Percentiles rank a stretch among this genome's conserved stretches.
These are phyloP conservation scores for Candida michaelii DNA, from an alignment of 805 yeast species.

Conservation along the genomic window DNA sequence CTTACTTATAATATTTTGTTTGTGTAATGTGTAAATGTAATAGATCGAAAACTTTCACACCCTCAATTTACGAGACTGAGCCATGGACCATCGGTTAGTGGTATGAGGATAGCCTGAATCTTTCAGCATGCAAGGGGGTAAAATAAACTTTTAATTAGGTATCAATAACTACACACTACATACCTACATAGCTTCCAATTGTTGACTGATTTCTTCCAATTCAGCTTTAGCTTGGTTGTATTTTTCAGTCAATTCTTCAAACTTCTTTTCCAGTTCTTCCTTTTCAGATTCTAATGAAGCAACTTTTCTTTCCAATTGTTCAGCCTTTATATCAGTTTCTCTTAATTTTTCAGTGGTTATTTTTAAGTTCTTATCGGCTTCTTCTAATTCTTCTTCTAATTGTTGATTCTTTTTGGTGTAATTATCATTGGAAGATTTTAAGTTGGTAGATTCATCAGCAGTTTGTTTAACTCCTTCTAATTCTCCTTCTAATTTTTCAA, in stretches of 20 bases:
- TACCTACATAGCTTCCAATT: conserved; percentile 71
- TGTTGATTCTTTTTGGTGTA: conserved; percentile 85
- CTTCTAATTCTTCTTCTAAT: conserved; percentile 89
- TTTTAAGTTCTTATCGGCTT: conserved; percentile 84
- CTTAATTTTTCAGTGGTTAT: conserved; percentile 92
- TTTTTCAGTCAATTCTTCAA: conserved; percentile 81
- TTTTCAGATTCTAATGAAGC: conserved; percentile 89
- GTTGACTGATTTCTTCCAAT: conserved; percentile 94
- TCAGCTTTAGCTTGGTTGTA: conserved; percentile 85
- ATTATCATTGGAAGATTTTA: conserved; percentile 87
- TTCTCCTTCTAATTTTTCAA: conserved; percentile 75
- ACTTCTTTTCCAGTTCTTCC: conserved; percentile 86
- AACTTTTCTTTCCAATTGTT: conserved; percentile 92
- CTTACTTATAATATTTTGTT: too few species aligned
- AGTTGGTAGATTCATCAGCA: conserved; percentile 87
- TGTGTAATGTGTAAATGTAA: too few species aligned
- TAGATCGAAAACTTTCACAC: too few species aligned
- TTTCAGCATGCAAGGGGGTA: too few species aligned
- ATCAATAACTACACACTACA: too few species aligned
- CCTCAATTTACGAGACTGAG: too few species aligned
- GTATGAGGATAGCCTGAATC: too few species aligned
- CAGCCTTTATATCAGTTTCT: conserved; percentile 94
- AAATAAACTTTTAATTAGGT: too few species aligned
- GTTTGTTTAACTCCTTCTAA: conserved; percentile 76
- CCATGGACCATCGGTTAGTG: too few species aligned